Conservation (phyloP, 352 stramenopile species). For the Phytopythium oedochilum region DNA sequence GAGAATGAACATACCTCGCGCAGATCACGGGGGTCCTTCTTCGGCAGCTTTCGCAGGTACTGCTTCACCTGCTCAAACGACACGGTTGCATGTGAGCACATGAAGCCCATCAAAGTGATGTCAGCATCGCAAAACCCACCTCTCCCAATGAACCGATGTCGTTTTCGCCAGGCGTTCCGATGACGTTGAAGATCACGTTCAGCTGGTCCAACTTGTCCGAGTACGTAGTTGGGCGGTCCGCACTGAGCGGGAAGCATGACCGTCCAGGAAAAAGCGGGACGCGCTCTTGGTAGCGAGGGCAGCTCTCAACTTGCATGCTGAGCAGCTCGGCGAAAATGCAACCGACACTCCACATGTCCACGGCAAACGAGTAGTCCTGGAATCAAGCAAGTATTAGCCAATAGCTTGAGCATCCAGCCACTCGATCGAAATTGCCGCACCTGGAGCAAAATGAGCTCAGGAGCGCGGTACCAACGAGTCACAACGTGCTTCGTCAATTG, state of each 20-base stretch:
- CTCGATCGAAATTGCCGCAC: not conserved
- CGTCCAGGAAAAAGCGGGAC: slow-evolving; percentile 79
- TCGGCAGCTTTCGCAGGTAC: slow-evolving; percentile 81
- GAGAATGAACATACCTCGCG: slow-evolving; percentile 33
- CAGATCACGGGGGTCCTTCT: slow-evolving; percentile 75
- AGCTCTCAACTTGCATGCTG: slow-evolving; percentile 88
- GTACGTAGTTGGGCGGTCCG: slow-evolving; percentile 77
- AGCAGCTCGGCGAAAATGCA: slow-evolving; percentile 91
- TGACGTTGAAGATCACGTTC: slow-evolving; percentile 95
- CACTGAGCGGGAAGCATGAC: slow-evolving; percentile 85
- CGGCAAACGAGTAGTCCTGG: slow-evolving; percentile 94
- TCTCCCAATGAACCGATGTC: slow-evolving; percentile 83
- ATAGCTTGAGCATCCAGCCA: not conserved
- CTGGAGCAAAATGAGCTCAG: slow-evolving; percentile 94
- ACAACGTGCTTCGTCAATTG: slow-evolving; percentile 98
- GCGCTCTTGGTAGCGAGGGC: slow-evolving; percentile 79
- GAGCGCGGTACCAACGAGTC: slow-evolving; percentile 96
- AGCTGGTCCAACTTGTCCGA: slow-evolving; percentile 90
- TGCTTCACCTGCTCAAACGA: slow-evolving; percentile 50
- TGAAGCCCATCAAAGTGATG: no score
- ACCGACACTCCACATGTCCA: slow-evolving; percentile 99
- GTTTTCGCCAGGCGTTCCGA: slow-evolving; percentile 89
- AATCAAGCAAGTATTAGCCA: not conserved
- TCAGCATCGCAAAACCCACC: slow-evolving; percentile 7
- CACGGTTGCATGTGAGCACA: no score